phyloP scores from a whole-genome alignment of 2,329 filamentous ascomycete genomes.

The Pseudocercospora pini-densiflorae region DNA sequence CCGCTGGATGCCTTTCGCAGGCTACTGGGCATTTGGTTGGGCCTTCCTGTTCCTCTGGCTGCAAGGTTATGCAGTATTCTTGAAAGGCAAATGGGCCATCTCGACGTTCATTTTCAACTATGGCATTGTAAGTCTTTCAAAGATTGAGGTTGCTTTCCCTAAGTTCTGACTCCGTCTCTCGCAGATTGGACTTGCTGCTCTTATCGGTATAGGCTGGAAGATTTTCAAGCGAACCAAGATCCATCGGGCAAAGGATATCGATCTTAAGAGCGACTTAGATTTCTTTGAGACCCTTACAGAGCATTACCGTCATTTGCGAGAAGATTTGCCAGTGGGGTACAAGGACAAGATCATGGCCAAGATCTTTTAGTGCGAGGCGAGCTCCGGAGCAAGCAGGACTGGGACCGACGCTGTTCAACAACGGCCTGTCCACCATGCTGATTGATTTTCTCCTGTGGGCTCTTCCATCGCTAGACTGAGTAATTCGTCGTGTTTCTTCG shows the following conservation, averaged over 20 bases:
- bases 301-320: slow-evolving; percentile 1
- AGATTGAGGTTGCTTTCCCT: not conserved
- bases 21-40: slow-evolving; percentile 6
- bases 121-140: not conserved
- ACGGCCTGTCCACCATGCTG: not conserved
- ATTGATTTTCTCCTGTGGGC: not conserved
- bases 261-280: not conserved
- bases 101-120: not conserved
- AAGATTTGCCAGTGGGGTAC: not conserved
- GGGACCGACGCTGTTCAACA: not conserved
- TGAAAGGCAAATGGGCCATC: not conserved
- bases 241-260: not conserved
- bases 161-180: not conserved
- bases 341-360: slow-evolving; percentile 12
- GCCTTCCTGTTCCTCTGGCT: slow-evolving; percentile 4
- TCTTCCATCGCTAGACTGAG: not conserved
- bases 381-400: not conserved
- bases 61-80: not conserved
- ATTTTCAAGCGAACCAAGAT: slow-evolving; percentile 4
- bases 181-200: slow-evolving; percentile 1
- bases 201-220: slow-evolving; percentile 5
- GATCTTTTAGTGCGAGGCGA: not conserved
- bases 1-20: slow-evolving; percentile 1
- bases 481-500: not conserved
- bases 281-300: slow-evolving; percentile 5